phyloP scores from a whole-genome alignment of 495 filamentous ascomycete genomes.

The Podospora conica region DNA sequence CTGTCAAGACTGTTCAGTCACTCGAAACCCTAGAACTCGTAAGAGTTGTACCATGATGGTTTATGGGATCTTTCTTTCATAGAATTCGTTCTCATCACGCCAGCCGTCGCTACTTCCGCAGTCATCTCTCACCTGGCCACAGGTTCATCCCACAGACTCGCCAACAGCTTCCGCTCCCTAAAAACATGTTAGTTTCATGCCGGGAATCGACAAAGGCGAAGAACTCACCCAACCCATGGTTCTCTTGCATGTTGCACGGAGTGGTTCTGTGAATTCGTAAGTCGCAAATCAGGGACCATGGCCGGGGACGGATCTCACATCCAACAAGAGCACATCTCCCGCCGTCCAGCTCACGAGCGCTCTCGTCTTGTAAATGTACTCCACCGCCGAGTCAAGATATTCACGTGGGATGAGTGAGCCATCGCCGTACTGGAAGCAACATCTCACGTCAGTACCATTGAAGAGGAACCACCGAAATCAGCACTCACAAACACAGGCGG shows the following conservation, averaged over 20 bases:
- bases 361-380: slow-evolving; percentile 31
- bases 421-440: slow-evolving; percentile 37
- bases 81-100: not conserved
- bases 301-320: slow-evolving; percentile 11
- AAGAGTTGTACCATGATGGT: not conserved
- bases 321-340: slow-evolving; percentile 25
- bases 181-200: not conserved
- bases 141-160: slow-evolving; percentile 23
- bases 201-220: not conserved
- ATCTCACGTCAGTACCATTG: not conserved
- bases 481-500: slow-evolving; percentile 24
- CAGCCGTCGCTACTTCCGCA: not conserved
- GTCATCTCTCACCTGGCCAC: not conserved
- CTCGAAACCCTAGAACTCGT: not conserved
- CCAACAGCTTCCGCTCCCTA: slow-evolving; percentile 18
- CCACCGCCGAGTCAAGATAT: slow-evolving; percentile 40
- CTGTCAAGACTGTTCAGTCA: not conserved
- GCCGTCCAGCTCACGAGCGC: slow-evolving; percentile 18
- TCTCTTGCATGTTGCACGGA: slow-evolving; percentile 23
- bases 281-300: not conserved
- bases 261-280: slow-evolving; percentile 18
- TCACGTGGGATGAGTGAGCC: slow-evolving; percentile 46
- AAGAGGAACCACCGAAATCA: not conserved
- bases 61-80: not conserved
- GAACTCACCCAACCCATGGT: slow-evolving; percentile 20